Evolutionary conservation across 169 alveolate species (phyloP).

Genomic region (Plasmodium vinckei): DNA sequence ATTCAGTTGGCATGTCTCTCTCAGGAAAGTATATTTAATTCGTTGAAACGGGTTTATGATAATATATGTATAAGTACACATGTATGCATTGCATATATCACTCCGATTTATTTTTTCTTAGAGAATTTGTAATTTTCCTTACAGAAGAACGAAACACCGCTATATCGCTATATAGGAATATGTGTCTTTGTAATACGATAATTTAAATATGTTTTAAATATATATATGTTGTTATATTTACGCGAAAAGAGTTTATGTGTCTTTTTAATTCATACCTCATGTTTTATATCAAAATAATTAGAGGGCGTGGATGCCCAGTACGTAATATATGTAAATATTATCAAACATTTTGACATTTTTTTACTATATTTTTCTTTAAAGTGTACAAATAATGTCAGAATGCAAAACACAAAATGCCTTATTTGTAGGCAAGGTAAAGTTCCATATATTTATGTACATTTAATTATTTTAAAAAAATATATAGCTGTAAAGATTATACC

Average conservation of each 20-base stretch:
- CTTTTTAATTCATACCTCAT: no score
- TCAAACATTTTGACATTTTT: neutral
- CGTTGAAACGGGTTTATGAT: neutral
- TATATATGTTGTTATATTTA: neutral
- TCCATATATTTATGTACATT: neutral
- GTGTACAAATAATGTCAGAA: conserved; percentile 83
- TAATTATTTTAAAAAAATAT: neutral
- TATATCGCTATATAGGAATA: conserved; percentile 87
- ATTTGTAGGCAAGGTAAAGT: conserved; percentile 83
- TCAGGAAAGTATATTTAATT: conserved; percentile 52
- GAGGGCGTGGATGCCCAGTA: no score
- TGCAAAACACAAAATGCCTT: conserved; percentile 84
- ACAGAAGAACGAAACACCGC: conserved; percentile 82
- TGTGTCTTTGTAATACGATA: conserved; percentile 85
- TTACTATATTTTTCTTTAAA: conserved; percentile 10
- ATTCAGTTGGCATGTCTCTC: conserved; percentile 23
- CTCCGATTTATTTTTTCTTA: neutral
- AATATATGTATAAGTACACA: conserved; percentile 7
- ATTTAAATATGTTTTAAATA: neutral
- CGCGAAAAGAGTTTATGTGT: no score
- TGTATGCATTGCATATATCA: neutral
- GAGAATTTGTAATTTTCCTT: conserved; percentile 86
- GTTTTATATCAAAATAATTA: no score
- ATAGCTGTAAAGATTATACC: neutral
- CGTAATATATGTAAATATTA: neutral